Base-by-base conservation (phyloP, 768 basidiomycete genomes). In the Russula brevipes region DNA sequence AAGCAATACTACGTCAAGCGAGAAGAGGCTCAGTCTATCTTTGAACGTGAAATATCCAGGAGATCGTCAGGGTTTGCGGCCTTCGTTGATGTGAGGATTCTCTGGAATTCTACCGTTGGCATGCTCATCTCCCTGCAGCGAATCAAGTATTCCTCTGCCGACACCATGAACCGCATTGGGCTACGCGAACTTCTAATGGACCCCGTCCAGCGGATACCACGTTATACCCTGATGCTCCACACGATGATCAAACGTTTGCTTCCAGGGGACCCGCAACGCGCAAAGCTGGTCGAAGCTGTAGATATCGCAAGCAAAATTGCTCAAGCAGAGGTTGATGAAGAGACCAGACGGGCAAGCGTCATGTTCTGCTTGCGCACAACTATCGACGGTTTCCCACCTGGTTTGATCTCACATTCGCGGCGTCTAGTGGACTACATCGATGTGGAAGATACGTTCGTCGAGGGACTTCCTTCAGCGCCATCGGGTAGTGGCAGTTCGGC, bases 101-200 rank as follows among this genome's bases (percentile, higher is more conserved):
- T 9, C 53, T 16, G 1, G 54, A 38, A 59, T 19, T 35, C 9
- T 45, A 30, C 38, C 64, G 19, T n/a, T 47, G 30, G 46, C 19
- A 17, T 57, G 11, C 47, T 65, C 54, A 54, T 24, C 19, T 42
- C 16, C 51, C 54, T 42, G n/a, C 44, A 94, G 91, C 86, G 86
- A 61, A 86, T 92, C 73, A 94, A 96, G 78, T 96, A 95, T 72
- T 85, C 87, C 66, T 83, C 83, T 16, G 77, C 84, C 24, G 91
- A 91, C 67, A 73, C 80, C 36, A 81, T 81, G 69, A 94, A 91
- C 72, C 89, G 93, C 45, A 83, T 96, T 60, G 94, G 91, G 49
- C 78, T 98, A 59, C 83, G 94, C 33, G 94, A 96, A 72, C 82
- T 97, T 54, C 80, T 98, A 24, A 96, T 96, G 87, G 95, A 98